Percentiles rank a stretch among this genome's conserved stretches.
phyloP scores from a whole-genome alignment of 805 yeast species.

The Pichia californica region DNA sequence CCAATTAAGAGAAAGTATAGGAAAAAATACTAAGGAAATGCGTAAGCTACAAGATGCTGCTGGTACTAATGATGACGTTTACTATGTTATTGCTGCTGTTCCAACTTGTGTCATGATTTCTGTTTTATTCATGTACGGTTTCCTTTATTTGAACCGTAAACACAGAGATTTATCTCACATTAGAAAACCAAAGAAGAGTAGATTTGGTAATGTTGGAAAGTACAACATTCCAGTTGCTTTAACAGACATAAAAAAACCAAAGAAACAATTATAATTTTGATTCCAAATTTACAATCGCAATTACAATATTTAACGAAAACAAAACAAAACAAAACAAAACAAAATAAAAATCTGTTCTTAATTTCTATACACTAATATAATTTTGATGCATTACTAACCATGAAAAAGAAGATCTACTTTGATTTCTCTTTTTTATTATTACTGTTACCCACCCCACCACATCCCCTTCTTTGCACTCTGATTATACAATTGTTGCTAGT shows the following conservation, averaged over 20 bases:
- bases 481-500: conserved; percentile 1
- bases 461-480: neutral
- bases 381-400: too few species aligned
- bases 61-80: conserved; percentile 38
- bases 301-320: too few species aligned
- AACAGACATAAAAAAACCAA: conserved; percentile 26
- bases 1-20: conserved; percentile 47
- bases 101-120: conserved; percentile 61
- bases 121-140: conserved; percentile 57
- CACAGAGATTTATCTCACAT: conserved; percentile 48
- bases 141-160: conserved; percentile 48
- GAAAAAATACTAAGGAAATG: conserved; percentile 35
- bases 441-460: too few species aligned
- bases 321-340: too few species aligned
- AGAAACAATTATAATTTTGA: conserved; percentile 8
- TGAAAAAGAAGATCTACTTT: too few species aligned
- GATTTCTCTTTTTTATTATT: too few species aligned
- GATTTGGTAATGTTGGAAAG: conserved; percentile 28
- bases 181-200: conserved; percentile 31
- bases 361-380: too few species aligned
- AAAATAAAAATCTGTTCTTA: too few species aligned
- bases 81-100: conserved; percentile 59
- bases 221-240: conserved; percentile 24
- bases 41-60: conserved; percentile 29
- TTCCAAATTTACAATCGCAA: too few species aligned